phyloP scores from a whole-genome alignment of 2,329 filamentous ascomycete species.

The Exserohilum rostratum region DNA sequence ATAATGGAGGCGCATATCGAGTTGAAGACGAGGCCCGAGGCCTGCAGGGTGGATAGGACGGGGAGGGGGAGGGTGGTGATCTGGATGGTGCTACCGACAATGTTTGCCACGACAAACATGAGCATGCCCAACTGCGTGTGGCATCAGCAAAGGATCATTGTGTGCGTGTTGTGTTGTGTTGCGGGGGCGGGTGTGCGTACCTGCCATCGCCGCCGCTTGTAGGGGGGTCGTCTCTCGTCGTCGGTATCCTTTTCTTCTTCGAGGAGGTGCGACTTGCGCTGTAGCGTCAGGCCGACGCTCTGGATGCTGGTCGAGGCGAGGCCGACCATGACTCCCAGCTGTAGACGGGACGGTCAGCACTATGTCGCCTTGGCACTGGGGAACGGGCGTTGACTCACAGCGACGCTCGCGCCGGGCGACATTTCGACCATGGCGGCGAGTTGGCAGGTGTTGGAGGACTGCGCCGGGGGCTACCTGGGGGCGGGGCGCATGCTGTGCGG shows the following conservation, averaged over 20 bases:
- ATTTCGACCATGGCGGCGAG: constrained; percentile 48
- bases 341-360: constrained; percentile 11
- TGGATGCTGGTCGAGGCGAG: constrained; percentile 93
- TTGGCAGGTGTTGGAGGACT: constrained; percentile 24
- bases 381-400: constrained; percentile 37
- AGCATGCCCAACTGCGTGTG: constrained; percentile 78
- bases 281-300: constrained; percentile 90
- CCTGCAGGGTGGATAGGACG: constrained; percentile 89
- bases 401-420: constrained; percentile 50
- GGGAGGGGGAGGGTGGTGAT: constrained; percentile 95
- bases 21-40: constrained; percentile 95
- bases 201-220: constrained; percentile 92
- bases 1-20: constrained; percentile 95
- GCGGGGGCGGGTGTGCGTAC: constrained; percentile 41
- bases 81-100: constrained; percentile 94
- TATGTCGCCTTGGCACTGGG: not conserved
- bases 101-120: constrained; percentile 94
- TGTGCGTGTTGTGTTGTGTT: too few species aligned
- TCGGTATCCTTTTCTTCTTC: constrained; percentile 90
- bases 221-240: constrained; percentile 81
- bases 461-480: constrained; percentile 38
- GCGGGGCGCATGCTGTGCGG: constrained; percentile 36
- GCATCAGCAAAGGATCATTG: constrained; percentile 16
- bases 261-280: constrained; percentile 96
- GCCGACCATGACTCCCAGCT: constrained; percentile 93